A percentile compares a stretch with the other conserved stretches of the same genome.
Conservation (phyloP, 2,329 filamentous ascomycete species). For the Didymella lethalis region DNA sequence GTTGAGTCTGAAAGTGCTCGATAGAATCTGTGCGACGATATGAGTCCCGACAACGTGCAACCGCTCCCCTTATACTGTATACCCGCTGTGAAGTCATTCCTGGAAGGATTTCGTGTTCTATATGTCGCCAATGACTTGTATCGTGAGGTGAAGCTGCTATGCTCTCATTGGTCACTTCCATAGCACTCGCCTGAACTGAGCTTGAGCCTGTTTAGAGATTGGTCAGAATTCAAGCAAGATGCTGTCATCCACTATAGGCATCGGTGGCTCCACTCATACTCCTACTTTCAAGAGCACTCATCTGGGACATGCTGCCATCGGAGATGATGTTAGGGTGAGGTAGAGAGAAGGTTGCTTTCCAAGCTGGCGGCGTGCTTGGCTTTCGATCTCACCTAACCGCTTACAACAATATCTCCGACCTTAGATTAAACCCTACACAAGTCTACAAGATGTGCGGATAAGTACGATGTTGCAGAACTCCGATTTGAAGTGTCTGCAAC, state of each 20-base stretch:
- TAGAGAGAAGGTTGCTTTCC: neutral
- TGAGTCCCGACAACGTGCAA: too few relatives aligned
- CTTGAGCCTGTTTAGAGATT: neutral
- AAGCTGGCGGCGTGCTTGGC: neutral
- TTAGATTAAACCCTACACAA: neutral
- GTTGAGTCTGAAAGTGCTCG: neutral
- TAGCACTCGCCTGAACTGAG: neutral
- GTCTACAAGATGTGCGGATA: neutral
- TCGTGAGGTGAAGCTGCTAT: neutral
- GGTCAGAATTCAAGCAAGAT: neutral
- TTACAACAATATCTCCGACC: neutral
- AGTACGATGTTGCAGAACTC: neutral
- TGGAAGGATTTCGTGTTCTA: constrained; percentile 1
- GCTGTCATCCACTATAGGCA: neutral
- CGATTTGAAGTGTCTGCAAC: neutral
- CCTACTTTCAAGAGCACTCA: neutral
- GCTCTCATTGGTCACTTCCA: constrained; percentile 10
- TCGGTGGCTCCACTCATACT: neutral
- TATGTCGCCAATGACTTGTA: constrained; percentile 8
- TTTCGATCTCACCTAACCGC: neutral
- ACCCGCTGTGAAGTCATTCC: neutral
- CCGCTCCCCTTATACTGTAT: neutral
- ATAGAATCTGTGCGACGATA: neutral
- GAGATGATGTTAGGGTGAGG: neutral
- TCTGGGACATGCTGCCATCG: neutral